Evolutionary conservation across 1,139 yeast genomes (phyloP), one percentile per base, ranked within the genome.

Genomic region (Lodderomyces metapsilosis): DNA sequence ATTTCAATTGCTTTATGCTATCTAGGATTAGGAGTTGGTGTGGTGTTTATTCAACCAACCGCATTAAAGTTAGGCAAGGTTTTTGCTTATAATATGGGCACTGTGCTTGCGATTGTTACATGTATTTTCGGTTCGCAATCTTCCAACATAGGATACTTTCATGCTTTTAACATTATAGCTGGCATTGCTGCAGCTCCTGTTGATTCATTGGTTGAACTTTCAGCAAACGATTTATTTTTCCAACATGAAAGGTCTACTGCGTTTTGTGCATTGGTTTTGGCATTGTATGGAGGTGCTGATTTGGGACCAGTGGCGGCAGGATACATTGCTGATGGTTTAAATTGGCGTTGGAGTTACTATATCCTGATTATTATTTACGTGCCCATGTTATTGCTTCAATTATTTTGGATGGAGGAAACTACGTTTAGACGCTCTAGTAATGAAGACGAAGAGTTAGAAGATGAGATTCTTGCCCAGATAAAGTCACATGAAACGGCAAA

Each of bases 181-280:
- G 77, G 80, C 5, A 60, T 71, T 47, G 70, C 74, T 2, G 77
- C 75, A 24, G 76, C 78, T 25, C 79, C 80, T 2, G 68, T 71
- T 40, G 78, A 73, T 47, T 68, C 78, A 1, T 59, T 75, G 45
- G 76, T 73, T 21, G 76, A 73, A 48, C 71, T 75, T 15, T 66
- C 75, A 1, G 66, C 73, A 7, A 68, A 74, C 2, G 79, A 74
- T 51, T 66, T 74, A 5, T 74, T 69, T 47, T 75, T 71, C 50
- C 66, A 68, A 45, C 78, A 74, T 49, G 76, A 74, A 53, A 58
- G 76, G 49, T 74, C 76, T 6, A 56, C 59, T 30, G 66, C 66
- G 31, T 57, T 74, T 36, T 57, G 74, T 0, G 54, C 59, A 38
- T 53, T 71, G 36, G 62, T 73, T 9, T 62, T 74, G 43, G 74